Percentiles rank a stretch among this genome's conserved stretches.
Evolutionary conservation across 306 rosid genomes (phyloP).

Genomic region (Luffa aegyptiaca): DNA sequence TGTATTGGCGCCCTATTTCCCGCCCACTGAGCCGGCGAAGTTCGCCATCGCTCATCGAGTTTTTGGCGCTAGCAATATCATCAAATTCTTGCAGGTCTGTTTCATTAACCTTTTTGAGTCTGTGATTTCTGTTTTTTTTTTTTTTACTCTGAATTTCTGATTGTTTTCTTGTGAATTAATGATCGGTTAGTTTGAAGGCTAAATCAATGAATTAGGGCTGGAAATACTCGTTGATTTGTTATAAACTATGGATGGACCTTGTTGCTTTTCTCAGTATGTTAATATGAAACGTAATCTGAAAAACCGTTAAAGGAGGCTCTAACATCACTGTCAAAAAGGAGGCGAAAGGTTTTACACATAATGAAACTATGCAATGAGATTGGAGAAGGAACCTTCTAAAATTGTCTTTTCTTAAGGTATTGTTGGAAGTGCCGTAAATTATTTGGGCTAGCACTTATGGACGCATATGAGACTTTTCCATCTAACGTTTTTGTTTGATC

Average conservation of each 20-base stretch:
- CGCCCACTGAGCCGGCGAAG: constrained; percentile 86
- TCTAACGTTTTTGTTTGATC: background rate
- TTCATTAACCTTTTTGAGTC: background rate
- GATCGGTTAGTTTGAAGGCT: background rate
- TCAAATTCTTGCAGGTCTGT: constrained; percentile 81
- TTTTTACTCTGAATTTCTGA: background rate
- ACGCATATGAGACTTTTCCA: background rate
- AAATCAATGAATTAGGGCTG: background rate
- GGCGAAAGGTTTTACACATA: background rate
- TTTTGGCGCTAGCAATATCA: constrained; percentile 92
- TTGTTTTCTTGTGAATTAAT: background rate
- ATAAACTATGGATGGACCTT: background rate
- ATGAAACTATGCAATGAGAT: background rate
- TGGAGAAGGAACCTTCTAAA: background rate
- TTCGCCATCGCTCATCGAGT: constrained; percentile 86
- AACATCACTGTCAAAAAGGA: background rate
- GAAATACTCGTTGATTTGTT: background rate
- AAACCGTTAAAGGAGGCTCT: background rate
- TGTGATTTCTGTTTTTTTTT: background rate
- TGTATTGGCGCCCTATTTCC: constrained; percentile 87
- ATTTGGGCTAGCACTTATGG: background rate
- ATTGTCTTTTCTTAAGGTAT: background rate
- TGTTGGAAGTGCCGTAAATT: background rate
- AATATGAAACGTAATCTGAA: background rate
- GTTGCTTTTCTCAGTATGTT: background rate